A percentile compares a stretch with the other conserved stretches of the same genome.
phyloP scores from a whole-genome alignment of 106 monocot genomes.

The Acorus calamus region DNA sequence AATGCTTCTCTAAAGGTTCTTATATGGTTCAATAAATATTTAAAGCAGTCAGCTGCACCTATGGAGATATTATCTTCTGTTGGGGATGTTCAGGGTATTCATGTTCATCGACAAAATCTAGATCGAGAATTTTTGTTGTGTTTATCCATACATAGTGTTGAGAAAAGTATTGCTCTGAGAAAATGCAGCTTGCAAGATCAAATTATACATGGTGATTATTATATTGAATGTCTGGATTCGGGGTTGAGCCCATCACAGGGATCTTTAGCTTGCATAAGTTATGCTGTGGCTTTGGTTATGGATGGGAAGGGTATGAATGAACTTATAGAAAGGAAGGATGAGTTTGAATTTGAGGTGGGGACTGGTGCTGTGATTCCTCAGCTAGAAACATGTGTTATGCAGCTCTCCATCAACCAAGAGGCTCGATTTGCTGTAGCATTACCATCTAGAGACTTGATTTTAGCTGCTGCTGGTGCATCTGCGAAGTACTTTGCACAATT shows the following conservation, averaged over 20 bases:
- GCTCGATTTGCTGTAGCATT: conserved; percentile 39
- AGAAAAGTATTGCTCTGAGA: not conserved
- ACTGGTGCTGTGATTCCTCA: conserved; percentile 58
- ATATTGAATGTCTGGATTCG: conserved; percentile 50
- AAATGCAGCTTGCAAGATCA: conserved; percentile 2
- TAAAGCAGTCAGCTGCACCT: conserved; percentile 34
- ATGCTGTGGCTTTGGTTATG: conserved; percentile 36
- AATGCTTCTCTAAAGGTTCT: conserved; percentile 61
- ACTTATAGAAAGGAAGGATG: conserved; percentile 56
- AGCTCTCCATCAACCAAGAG: conserved; percentile 63
- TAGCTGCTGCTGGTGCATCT: conserved; percentile 57
- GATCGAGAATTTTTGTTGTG: conserved; percentile 32
- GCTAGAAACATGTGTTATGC: conserved; percentile 56
- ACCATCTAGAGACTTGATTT: conserved; percentile 55
- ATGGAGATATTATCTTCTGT: conserved; percentile 22
- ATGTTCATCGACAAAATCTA: conserved; percentile 23
- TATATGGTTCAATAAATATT: conserved; percentile 43
- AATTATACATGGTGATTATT: not conserved
- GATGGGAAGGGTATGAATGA: conserved; percentile 17
- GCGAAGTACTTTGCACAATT: conserved; percentile 32
- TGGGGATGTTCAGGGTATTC: conserved; percentile 24
- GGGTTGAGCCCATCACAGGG: conserved; percentile 48
- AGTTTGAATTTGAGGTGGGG: conserved; percentile 93
- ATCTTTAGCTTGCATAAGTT: conserved; percentile 65
- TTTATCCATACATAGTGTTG: conserved; percentile 17